Evolutionary conservation across 495 filamentous ascomycete species (phyloP).

Genomic region (Rostrohypoxylon terebratum): DNA sequence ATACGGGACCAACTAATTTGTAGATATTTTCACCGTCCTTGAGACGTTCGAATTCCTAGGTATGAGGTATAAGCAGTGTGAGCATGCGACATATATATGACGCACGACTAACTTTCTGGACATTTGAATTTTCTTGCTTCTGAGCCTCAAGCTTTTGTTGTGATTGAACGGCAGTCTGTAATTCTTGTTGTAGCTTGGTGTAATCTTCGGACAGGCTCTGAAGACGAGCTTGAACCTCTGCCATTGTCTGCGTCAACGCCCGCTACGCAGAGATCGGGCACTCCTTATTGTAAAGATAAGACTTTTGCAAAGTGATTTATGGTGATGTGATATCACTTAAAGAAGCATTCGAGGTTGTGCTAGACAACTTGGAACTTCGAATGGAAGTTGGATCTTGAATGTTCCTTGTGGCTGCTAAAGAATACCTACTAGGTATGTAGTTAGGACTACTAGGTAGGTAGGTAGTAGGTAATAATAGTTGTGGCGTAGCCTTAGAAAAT

Average conservation of each 20-base stretch:
- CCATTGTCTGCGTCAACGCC: slow-evolving; percentile 51
- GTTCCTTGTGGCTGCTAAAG: slow-evolving; percentile 18
- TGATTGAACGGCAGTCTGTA: slow-evolving; percentile 79
- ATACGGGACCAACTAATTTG: slow-evolving; percentile 91
- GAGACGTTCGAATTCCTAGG: slow-evolving; percentile 82
- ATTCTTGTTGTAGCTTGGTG: slow-evolving; percentile 85
- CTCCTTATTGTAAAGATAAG: background rate
- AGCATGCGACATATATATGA: background rate
- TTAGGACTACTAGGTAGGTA: too few relatives aligned
- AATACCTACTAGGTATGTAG: too few relatives aligned
- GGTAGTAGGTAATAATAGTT: background rate
- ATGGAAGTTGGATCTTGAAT: background rate
- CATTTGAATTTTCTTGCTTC: slow-evolving; percentile 88
- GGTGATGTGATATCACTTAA: background rate
- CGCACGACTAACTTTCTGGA: slow-evolving; percentile 74
- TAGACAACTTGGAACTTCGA: background rate
- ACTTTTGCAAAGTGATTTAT: background rate
- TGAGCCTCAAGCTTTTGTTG: slow-evolving; percentile 94
- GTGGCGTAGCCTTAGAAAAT: background rate
- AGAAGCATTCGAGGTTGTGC: background rate
- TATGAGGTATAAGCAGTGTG: slow-evolving; percentile 30
- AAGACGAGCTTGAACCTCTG: slow-evolving; percentile 66
- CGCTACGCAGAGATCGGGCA: background rate
- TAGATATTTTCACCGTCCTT: slow-evolving; percentile 88
- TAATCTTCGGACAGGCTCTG: slow-evolving; percentile 89